Evolutionary conservation across 352 stramenopile genomes (phyloP).

Genomic region (Phytophthora fragariaefolia): DNA sequence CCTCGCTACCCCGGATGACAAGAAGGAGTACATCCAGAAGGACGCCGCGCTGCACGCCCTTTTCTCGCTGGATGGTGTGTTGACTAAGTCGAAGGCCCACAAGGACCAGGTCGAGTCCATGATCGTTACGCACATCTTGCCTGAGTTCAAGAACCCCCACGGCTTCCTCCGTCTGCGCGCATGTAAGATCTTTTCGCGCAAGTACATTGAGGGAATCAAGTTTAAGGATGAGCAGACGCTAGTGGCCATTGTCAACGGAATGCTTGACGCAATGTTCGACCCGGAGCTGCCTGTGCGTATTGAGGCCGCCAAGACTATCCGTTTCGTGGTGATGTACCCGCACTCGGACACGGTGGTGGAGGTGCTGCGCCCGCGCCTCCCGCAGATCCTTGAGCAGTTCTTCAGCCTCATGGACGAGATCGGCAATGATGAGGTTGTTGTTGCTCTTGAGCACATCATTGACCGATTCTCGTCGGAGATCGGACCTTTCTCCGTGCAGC

Average conservation of each 20-base stretch:
- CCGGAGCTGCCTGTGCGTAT: conserved; percentile 97
- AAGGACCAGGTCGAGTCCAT: conserved; percentile 93
- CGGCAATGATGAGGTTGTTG: conserved; percentile 97
- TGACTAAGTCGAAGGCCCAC: conserved; percentile 96
- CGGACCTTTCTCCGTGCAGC: conserved; percentile 90
- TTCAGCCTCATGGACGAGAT: conserved; percentile 99
- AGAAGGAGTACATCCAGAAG: conserved; percentile 96
- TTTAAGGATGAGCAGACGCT: conserved; percentile 93
- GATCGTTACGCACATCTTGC: conserved; percentile 95
- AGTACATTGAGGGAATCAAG: conserved; percentile 91
- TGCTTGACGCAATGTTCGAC: conserved; percentile 93
- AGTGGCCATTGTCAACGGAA: conserved; percentile 78
- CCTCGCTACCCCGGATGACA: conserved; percentile 57
- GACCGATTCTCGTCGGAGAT: conserved; percentile 98
- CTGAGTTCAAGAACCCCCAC: conserved; percentile 95
- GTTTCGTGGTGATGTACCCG: conserved; percentile 88
- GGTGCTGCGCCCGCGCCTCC: conserved; percentile 92
- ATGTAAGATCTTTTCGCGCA: conserved; percentile 97
- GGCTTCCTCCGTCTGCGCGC: conserved; percentile 95
- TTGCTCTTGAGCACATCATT: conserved; percentile 95
- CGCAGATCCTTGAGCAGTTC: conserved; percentile 97
- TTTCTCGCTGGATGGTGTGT: conserved; percentile 91
- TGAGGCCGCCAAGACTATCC: conserved; percentile 93
- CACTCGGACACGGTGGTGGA: conserved; percentile 85
- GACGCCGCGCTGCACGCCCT: conserved; percentile 95